Evolutionary conservation across 805 yeast species (phyloP).

Genomic region (Kluyveromyces siamensis): DNA sequence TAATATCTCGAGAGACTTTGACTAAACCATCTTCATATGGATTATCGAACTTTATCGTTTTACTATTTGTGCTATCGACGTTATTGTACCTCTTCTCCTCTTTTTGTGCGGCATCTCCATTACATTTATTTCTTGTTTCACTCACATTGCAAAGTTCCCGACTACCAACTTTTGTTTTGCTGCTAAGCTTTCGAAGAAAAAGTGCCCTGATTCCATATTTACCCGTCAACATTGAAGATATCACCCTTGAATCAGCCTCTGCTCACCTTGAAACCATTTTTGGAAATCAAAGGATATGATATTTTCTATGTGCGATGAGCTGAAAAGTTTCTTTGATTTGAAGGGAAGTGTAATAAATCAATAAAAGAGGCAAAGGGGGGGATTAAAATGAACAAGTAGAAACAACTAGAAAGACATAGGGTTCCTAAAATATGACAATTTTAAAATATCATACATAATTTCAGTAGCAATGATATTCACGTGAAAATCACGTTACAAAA

Average conservation of each 20-base stretch:
- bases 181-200: not conserved
- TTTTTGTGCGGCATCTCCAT: not conserved
- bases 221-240: not conserved
- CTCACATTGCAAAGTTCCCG: not conserved
- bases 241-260: not conserved
- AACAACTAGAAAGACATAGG: no score
- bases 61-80: not conserved
- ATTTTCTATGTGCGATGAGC: not conserved
- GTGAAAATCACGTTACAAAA: not conserved
- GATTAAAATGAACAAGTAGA: no score
- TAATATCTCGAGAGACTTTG: constrained; percentile 4
- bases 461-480: not conserved
- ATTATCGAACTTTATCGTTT: not conserved
- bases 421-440: no score
- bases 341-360: no score
- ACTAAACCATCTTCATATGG: constrained; percentile 3
- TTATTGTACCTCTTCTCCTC: not conserved
- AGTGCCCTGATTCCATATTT: not conserved
- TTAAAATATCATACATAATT: no score
- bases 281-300: no score
- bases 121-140: not conserved
- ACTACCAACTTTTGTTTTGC: not conserved
- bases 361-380: no score
- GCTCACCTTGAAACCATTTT: not conserved
- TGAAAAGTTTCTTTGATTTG: not conserved